Percentiles rank a stretch among this genome's conserved stretches.
Evolutionary conservation across 73 alveolate genomes (phyloP).

Genomic region (Tetrahymena borealis): DNA sequence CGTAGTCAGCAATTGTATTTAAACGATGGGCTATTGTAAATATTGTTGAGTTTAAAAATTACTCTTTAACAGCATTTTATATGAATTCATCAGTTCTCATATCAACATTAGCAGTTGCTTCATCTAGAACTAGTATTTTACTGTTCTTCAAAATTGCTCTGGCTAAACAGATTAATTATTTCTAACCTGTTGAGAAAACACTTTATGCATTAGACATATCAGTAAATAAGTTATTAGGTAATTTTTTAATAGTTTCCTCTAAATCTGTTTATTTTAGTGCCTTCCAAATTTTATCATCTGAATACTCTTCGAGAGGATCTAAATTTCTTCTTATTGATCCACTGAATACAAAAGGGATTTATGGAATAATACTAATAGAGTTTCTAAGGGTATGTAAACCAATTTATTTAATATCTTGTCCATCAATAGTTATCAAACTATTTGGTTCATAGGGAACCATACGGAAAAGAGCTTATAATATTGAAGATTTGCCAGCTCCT

Average conservation of each 20-base stretch:
- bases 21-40: slow-evolving; percentile 65
- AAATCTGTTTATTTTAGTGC: slow-evolving; percentile 52
- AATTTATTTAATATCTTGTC: background rate
- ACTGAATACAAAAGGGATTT: slow-evolving; percentile 61
- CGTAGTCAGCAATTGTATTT: slow-evolving; percentile 18
- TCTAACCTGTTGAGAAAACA: slow-evolving; percentile 53
- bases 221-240: slow-evolving; percentile 7
- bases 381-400: slow-evolving; percentile 70
- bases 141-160: slow-evolving; percentile 54
- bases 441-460: too few relatives aligned
- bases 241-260: slow-evolving; percentile 11
- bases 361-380: slow-evolving; percentile 63
- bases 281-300: slow-evolving; percentile 47
- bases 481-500: slow-evolving; percentile 77
- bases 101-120: slow-evolving; percentile 67
- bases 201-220: slow-evolving; percentile 47
- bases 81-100: slow-evolving; percentile 64
- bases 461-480: slow-evolving; percentile 50
- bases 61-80: slow-evolving; percentile 37
- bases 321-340: slow-evolving; percentile 67
- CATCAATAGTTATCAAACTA: background rate
- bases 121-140: slow-evolving; percentile 62
- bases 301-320: slow-evolving; percentile 72
- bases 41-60: slow-evolving; percentile 52
- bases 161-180: slow-evolving; percentile 70